Base-by-base conservation (phyloP, 2,329 filamentous ascomycete genomes). In the Cladosporium sp. region DNA sequence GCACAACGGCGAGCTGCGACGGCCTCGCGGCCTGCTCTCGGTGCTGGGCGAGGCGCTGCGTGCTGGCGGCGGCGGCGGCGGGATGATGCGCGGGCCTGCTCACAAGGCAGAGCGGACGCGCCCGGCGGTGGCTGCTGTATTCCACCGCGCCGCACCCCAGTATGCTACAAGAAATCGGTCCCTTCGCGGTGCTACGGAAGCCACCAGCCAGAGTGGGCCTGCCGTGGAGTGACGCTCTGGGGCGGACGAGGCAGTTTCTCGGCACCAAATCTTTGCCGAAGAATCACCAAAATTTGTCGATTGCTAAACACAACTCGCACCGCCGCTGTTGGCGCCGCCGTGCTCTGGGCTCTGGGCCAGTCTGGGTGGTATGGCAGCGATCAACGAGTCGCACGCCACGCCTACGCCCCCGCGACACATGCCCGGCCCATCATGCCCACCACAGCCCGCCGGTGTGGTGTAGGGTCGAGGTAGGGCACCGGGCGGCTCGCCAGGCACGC, bases 221-320 rank as follows among this genome's bases (percentile, higher is more conserved):
- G 34, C 40, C 18, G 22, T 50, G 46, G 46, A 50, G 46, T 50
- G 46, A 50, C 10, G 35, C 46, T 42, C 46, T 49, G 46, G 46
- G 46, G 46, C 46, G 37, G 37, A 42, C 46, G 40, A 43, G 46
- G 28, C 28, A 35, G 5, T 43, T 50, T 50, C 46, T 50, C 46
- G 46, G 46, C 46, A 50, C 38, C 38, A n/a, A 8, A 10, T 50
- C 43, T 50, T 31, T 31, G 28, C 46, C 46, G 46, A 50, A 50
- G 46, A 43, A 50, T 50, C 46, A 50, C 46, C 46, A 50, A 50
- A 40, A 50, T 50, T 50, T 28, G 22, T 28, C 22, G 22, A 28
- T 7, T 28, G 22, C 22, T 28, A 28, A 7, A 28, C 22, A 28
- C 22, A 28, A 28, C 22, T 28, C 22, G 22, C 22, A 28, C 22